A percentile compares a stretch with the other conserved stretches of the same genome.
Evolutionary conservation across 768 basidiomycete genomes (phyloP).

Genomic region (Boletus rubescentipes): DNA sequence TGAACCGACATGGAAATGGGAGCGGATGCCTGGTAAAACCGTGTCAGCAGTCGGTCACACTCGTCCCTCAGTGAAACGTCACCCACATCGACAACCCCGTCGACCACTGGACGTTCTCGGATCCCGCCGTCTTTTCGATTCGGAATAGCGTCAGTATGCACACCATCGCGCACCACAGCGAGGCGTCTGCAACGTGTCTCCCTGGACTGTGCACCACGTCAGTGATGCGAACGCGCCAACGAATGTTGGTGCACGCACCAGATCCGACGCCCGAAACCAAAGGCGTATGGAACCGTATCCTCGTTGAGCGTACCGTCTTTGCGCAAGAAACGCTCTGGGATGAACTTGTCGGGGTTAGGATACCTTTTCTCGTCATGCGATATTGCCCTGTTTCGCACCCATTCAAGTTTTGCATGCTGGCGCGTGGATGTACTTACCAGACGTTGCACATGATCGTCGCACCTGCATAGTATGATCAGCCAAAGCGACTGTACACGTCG

Average conservation of each 20-base stretch:
- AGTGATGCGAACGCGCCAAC: not conserved
- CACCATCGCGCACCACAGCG: slow-evolving; percentile 22
- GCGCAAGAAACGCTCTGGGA: slow-evolving; percentile 39
- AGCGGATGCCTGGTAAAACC: slow-evolving; percentile 9
- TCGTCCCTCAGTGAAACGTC: not conserved
- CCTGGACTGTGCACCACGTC: slow-evolving; percentile 10
- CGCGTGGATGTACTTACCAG: slow-evolving; percentile 1
- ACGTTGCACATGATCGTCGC: slow-evolving; percentile 8
- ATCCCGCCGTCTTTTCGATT: slow-evolving; percentile 16
- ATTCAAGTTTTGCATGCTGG: too few relatives aligned
- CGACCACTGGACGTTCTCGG: slow-evolving; percentile 19
- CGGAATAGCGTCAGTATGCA: slow-evolving; percentile 17
- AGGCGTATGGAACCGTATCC: slow-evolving; percentile 8
- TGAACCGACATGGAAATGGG: slow-evolving; percentile 17
- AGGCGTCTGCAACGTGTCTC: slow-evolving; percentile 22
- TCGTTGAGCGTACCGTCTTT: slow-evolving; percentile 18
- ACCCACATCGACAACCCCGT: slow-evolving; percentile 14
- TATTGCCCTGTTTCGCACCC: slow-evolving; percentile 46
- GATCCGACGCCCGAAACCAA: slow-evolving; percentile 24
- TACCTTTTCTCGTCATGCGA: slow-evolving; percentile 39
- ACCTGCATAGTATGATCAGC: slow-evolving; percentile 2
- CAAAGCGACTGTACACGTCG: too few relatives aligned
- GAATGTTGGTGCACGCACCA: slow-evolving; percentile 6
- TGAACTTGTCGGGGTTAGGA: slow-evolving; percentile 33
- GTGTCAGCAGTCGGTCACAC: not conserved